Evolutionary conservation across 1,139 yeast species (phyloP), one percentile per base, ranked within the genome.

Genomic region (Candida neerlandica): DNA sequence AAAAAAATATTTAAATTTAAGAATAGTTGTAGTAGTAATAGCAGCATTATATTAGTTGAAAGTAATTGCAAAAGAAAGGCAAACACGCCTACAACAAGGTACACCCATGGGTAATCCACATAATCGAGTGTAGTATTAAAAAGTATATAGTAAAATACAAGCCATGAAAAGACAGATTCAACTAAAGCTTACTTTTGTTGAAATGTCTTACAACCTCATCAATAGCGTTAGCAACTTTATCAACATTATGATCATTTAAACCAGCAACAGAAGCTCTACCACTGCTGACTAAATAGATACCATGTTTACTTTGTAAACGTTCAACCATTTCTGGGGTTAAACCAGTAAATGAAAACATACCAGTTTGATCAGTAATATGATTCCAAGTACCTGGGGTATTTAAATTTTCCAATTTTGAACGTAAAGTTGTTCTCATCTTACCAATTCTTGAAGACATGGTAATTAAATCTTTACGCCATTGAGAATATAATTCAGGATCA

Each of bases 211-310:
- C 91, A 52, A 87, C 96, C 64, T 85, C 88, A 64, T 90, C 91
- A 58, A 92, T 83, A 44, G 96, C 88, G 56, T 80, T 75, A 44
- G 97, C 97, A 44, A 92, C 95, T 62, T 83, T 78, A 53, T 81
- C 80, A 50, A 92, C 87, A 66, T 94, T 94, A 52, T 78, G 73
- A 46, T 86, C 86, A 70, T 90, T 94, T 68, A 94, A 81, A 26
- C 98, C 98, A 32, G 97, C 96, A 62, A 92, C 89, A 39, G 96
- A 88, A 54, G 96, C 95, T 70, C 99, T 85, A 46, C 99, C 98
- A 49, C 90, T 82, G 47, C 86, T 73, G 48, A 88, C 92, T 67
- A 88, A 66, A 64, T 87, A 88, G 49, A 92, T 85, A 19, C 86
- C 95, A 68, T 88, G 96, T 58, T 84, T 82, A 58, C 78, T 69